Percentiles rank a stretch among this genome's conserved stretches.
These are phyloP conservation scores for Neospermospora avenae DNA, from an alignment of 2,329 filamentous ascomycete species.

Conservation along the genomic window DNA sequence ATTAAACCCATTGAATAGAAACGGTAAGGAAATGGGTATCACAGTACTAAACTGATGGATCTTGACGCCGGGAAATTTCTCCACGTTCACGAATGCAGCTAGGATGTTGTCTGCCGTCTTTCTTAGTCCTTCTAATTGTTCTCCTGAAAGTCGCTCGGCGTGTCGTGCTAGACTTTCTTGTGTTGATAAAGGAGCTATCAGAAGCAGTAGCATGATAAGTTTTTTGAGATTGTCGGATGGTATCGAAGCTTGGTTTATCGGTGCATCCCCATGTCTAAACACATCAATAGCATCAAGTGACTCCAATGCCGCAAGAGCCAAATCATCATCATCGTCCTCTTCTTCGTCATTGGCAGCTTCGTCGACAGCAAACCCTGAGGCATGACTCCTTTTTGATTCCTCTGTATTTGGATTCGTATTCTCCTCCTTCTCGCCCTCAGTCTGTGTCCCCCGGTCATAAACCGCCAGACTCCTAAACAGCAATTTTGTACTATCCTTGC, in stretches of 20 bases:
- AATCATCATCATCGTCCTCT: conserved; percentile 53
- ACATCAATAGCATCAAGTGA: conserved; percentile 62
- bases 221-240: conserved; percentile 71
- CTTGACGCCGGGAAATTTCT: conserved; percentile 60
- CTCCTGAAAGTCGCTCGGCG: conserved; percentile 52
- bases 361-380: conserved; percentile 41
- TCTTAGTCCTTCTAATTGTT: conserved; percentile 55
- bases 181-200: conserved; percentile 61
- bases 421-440: conserved; percentile 21
- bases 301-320: conserved; percentile 67
- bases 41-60: conserved; percentile 59
- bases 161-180: conserved; percentile 65
- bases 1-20: conserved; percentile 64
- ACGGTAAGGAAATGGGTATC: conserved; percentile 58
- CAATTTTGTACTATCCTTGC: conserved; percentile 57
- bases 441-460: conserved; percentile 52
- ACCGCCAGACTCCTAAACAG: conserved; percentile 71
- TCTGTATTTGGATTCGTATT: conserved; percentile 39
- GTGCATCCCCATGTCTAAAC: conserved; percentile 50
- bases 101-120: conserved; percentile 62
- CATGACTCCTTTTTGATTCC: conserved; percentile 35
- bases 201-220: conserved; percentile 65
- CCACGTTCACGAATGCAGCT: conserved; percentile 62
- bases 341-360: conserved; percentile 41
- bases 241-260: conserved; percentile 63